Conservation (phyloP, 2,329 filamentous ascomycete genomes). For the Simplicillium sp. region DNA sequence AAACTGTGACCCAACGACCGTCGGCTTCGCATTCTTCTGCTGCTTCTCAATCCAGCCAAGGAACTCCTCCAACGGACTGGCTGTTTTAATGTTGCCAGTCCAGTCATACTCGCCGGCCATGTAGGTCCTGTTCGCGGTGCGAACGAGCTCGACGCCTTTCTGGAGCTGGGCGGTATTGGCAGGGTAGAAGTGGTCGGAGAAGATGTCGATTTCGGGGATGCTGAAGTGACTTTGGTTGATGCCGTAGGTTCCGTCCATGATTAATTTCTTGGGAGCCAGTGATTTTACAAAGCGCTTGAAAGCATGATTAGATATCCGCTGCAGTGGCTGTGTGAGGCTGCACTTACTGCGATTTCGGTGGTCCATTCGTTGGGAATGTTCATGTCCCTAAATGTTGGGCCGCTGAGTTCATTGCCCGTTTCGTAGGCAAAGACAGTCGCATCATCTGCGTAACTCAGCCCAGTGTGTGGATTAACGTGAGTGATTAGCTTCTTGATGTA, state of each 20-base stretch:
- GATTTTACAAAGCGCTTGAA: constrained; percentile 24
- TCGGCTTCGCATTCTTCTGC: constrained; percentile 16
- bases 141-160: constrained; percentile 3
- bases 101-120: constrained; percentile 38
- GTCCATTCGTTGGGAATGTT: constrained; percentile 33
- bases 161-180: constrained; percentile 27
- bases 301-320: too few species aligned
- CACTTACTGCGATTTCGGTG: constrained; percentile 22
- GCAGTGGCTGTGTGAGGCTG: too few species aligned
- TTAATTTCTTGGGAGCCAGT: constrained; percentile 31
- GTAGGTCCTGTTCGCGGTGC: constrained; percentile 19
- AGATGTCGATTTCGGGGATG: constrained; percentile 34
- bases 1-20: constrained; percentile 26
- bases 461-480: constrained; percentile 34
- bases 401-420: constrained; percentile 37
- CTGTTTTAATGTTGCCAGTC: constrained; percentile 19
- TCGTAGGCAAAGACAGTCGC: constrained; percentile 40
- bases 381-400: constrained; percentile 14
- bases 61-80: constrained; percentile 26
- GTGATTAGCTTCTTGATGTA: constrained; percentile 33
- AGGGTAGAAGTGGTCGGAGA: constrained; percentile 38
- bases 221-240: constrained; percentile 31
- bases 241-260: constrained; percentile 39
- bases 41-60: constrained; percentile 28
- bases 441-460: constrained; percentile 35